These are phyloP conservation scores for Hypoxylon lenormandii DNA, from an alignment of 495 filamentous ascomycete genomes.

Conservation along the genomic window DNA sequence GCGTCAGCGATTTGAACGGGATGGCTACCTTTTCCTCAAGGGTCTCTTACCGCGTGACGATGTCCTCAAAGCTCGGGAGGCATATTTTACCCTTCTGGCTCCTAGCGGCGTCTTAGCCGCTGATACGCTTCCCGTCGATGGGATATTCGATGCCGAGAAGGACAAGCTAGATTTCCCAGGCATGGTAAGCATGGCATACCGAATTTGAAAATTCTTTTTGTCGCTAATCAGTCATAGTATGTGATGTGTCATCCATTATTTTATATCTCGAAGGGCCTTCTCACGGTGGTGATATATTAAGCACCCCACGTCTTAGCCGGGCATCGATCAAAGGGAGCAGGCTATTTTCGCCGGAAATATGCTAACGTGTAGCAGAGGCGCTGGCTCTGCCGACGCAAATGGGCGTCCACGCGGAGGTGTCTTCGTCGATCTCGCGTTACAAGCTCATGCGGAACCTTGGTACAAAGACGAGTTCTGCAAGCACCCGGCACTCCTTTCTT, in stretches of 20 bases:
- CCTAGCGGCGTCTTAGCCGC: conserved; percentile 68
- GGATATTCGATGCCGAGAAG: conserved; percentile 65
- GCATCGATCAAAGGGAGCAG: too few relatives aligned
- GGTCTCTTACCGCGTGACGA: conserved; percentile 67
- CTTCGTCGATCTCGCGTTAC: conserved; percentile 68
- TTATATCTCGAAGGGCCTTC: too few relatives aligned
- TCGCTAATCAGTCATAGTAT: conserved; percentile 16
- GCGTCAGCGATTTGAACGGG: conserved; percentile 63
- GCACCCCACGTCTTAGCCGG: too few relatives aligned
- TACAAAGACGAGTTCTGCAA: conserved; percentile 69
- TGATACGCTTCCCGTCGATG: conserved; percentile 53
- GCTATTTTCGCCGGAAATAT: not conserved
- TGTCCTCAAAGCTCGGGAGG: conserved; percentile 65
- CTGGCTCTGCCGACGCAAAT: conserved; percentile 64
- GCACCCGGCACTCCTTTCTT: conserved; percentile 64
- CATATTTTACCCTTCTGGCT: conserved; percentile 68
- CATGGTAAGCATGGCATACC: conserved; percentile 53
- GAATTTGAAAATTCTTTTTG: not conserved
- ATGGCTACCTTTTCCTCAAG: conserved; percentile 73
- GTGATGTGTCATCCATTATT: not conserved
- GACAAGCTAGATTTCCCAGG: conserved; percentile 65
- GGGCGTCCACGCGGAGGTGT: conserved; percentile 60
- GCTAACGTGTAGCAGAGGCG: conserved; percentile 43
- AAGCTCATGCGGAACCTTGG: conserved; percentile 69
- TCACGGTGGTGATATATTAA: too few relatives aligned